Evolutionary conservation across 2,329 filamentous ascomycete genomes (phyloP), one percentile per base, ranked within the genome.

Genomic region (Nectriaceae sp.): DNA sequence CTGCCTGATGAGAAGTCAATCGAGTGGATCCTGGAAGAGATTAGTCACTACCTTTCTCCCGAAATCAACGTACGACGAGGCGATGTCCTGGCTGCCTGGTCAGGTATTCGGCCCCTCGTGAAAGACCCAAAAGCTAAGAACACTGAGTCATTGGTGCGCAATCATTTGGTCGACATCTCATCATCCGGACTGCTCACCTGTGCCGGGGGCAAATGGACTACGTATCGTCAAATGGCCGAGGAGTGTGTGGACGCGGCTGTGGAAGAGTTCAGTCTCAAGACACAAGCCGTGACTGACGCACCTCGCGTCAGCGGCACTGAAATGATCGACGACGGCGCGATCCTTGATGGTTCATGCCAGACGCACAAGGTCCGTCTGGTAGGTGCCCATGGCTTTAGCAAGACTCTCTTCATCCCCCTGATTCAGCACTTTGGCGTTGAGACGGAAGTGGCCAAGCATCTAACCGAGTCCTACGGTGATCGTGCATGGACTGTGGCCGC

Each of bases 341-440:
- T 72, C 46, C 67, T 76, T 5, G 65, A 76, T 50, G 90, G 90
- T 36, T 78, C 76, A 39, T 95, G 90, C 73, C 89, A 93, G 66
- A 95, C 90, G 3, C 89, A 94, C 68, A 83, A 87, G 60, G 86
- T 95, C 44, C 85, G 88, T 46, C 77, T 96, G 26, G 78, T 94
- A 50, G 90, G 90, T 59, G 89, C 90, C 11, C 90, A 96, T 67
- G 90, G 90, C 46, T 95, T 86, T 75, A 91, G 87, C 70, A 91
- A 91, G 71, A 80, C 91, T 2, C 83, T 97, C 20, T 96, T 96
- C 75, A 96, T 97, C 77, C 92, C 93, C 70, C 76, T 97, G 29
- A 94, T 96, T 65, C 91, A 97, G 70, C 89, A 96, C 73, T 96
- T 90, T 65, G 90, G 90, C 54, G 74, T 97, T 47, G 92, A 96